Conservation (phyloP, 495 filamentous ascomycete genomes). For the Hypomontagnella submonticulosa region DNA sequence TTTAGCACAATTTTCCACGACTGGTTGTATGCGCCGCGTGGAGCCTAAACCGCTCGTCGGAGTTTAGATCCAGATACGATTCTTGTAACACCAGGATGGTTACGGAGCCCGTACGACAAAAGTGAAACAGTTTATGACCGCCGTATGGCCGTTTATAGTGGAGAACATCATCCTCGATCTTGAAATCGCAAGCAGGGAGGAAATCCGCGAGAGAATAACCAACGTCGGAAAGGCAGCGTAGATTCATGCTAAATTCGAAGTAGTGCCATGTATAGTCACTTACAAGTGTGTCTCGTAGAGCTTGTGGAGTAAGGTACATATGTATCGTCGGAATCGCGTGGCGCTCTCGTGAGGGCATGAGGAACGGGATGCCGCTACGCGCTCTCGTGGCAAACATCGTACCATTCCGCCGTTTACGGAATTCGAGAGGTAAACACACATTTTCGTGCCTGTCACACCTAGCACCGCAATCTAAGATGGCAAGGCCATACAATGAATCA, state of each 20-base stretch:
- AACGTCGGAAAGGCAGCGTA: not conserved
- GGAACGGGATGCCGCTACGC: not conserved
- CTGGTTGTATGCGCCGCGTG: no score
- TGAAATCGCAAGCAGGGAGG: not conserved
- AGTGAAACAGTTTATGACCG: not conserved
- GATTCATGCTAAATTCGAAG: not conserved
- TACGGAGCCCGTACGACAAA: not conserved
- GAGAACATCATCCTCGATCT: not conserved
- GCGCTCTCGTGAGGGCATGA: not conserved
- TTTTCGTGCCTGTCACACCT: not conserved
- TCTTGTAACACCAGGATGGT: no score
- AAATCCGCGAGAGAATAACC: constrained; percentile 6
- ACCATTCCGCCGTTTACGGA: not conserved
- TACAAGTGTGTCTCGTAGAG: no score
- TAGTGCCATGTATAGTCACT: no score
- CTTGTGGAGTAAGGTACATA: no score
- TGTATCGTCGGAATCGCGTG: no score
- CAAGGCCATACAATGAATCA: no score
- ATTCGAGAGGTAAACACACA: not conserved
- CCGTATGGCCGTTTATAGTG: no score
- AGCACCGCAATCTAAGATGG: constrained; percentile 4
- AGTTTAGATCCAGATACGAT: no score
- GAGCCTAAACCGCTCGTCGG: no score
- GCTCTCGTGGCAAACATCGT: constrained; percentile 2
- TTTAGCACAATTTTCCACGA: no score